Evolutionary conservation across 2,329 filamentous ascomycete genomes (phyloP).

Genomic region (Taxawa tesnikishii): DNA sequence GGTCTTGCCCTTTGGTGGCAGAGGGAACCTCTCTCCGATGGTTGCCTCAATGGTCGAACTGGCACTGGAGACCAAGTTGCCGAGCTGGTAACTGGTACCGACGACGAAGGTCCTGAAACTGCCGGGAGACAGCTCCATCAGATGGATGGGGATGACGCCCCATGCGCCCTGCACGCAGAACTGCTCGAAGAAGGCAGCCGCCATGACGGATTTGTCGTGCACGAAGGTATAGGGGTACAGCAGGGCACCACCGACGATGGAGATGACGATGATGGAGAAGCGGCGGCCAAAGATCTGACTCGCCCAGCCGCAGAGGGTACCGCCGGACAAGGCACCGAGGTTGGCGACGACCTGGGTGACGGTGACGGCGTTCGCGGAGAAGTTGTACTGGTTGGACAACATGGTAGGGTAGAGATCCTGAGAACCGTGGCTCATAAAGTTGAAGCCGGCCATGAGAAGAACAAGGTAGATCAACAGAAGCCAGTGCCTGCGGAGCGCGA

Average conservation of each 20-base stretch:
- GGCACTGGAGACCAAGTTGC: constrained; percentile 26
- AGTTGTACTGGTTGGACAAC: constrained; percentile 38
- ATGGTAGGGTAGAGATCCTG: constrained; percentile 30
- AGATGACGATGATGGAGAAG: constrained; percentile 24
- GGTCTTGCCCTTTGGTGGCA: constrained; percentile 20
- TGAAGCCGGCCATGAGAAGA: constrained; percentile 51
- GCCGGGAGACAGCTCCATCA: constrained; percentile 23
- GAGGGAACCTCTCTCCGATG: constrained; percentile 28
- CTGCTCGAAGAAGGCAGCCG: constrained; percentile 23
- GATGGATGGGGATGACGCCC: constrained; percentile 26
- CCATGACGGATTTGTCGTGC: constrained; percentile 18
- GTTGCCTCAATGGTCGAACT: constrained; percentile 30
- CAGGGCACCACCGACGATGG: constrained; percentile 21
- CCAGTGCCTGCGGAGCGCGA: constrained; percentile 67
- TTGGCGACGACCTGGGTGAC: constrained; percentile 32
- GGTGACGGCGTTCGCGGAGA: constrained; percentile 29
- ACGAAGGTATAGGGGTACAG: constrained; percentile 23
- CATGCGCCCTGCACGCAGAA: constrained; percentile 26
- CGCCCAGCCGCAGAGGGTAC: constrained; percentile 23
- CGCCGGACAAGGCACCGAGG: constrained; percentile 22
- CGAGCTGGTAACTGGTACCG: constrained; percentile 26
- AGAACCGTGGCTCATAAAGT: constrained; percentile 22
- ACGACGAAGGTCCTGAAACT: constrained; percentile 22
- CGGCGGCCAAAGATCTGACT: constrained; percentile 23
- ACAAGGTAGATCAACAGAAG: constrained; percentile 64